Base-by-base conservation (phyloP, 1,284 basidiomycete species). In the Leccinum subrobustum region DNA sequence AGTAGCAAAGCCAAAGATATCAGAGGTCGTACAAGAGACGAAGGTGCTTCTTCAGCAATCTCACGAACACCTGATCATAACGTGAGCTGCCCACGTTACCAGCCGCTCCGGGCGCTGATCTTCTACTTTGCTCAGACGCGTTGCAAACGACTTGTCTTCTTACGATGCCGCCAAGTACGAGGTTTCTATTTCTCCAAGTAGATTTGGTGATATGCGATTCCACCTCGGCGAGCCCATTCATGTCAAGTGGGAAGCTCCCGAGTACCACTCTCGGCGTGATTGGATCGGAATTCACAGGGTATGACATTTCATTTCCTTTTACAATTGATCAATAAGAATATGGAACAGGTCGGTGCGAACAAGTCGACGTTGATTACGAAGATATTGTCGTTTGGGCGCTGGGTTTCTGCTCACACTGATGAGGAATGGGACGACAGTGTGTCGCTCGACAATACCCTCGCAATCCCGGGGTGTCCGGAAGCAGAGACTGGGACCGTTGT, bases 261-360 rank as follows among this genome's bases (percentile, higher is more conserved):
- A 80, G 35, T 85, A 88, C 61, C 96, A 98, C 73, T 96, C 95
- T 14, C 83, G 93, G n/a, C 87, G 89, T 67, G 96, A 99, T 74
- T 99, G 96, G 97, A 92, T 99, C 68, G 97, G 96, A 11, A 85
- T 99, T 48, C 98, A 97, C 70, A 81, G 87, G 71, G 89, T 90
- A 68, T 47, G 62, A 14, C 3, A n/a, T 54, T 50, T 35, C 33
- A 12, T 33, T 33, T 33, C 11, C 31, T 33, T 33, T 35, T 54
- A 18, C 31, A 11, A 51, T 54, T 7, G 52, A 54, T 23, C 57
- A 62, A 67, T 47, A 33, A 54, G 37, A 16, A 58, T 60, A 56
- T 58, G 56, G 33, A 67, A 61, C 68, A 94, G 94, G 77, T 94
- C 61, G 94, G 93, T 31, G 93, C 93, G 0, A 95, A 94, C 76